Evolutionary conservation across 176 grass and related monocot genomes (phyloP).

Genomic region (Hsuehochloa calcarea): DNA sequence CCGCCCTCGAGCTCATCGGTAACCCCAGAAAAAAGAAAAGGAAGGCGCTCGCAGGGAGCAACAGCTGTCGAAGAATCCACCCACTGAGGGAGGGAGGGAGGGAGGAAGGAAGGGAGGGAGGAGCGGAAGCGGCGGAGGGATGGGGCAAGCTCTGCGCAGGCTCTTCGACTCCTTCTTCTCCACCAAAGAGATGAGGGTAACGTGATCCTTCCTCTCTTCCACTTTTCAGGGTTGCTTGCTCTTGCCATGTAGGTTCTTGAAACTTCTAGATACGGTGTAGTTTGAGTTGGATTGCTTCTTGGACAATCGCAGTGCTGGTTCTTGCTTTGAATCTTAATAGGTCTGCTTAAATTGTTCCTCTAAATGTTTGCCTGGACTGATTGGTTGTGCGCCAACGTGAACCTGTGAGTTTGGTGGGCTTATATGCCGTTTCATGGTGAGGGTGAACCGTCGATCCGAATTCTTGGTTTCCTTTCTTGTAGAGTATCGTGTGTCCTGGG

Average conservation of each 20-base stretch:
- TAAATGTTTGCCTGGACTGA: background rate
- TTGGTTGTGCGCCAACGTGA: background rate
- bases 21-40: background rate
- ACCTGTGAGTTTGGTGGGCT: background rate
- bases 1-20: background rate
- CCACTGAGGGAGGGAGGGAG: background rate
- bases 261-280: background rate
- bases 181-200: conserved; percentile 91
- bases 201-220: background rate
- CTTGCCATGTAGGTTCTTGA: background rate
- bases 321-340: background rate
- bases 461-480: background rate
- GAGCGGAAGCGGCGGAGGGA: conserved; percentile 22
- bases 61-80: conserved; percentile 10
- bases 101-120: too few species aligned
- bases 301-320: background rate
- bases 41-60: background rate
- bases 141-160: conserved; percentile 90
- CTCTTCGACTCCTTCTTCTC: conserved; percentile 94
- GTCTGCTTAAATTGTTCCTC: background rate
- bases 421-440: background rate
- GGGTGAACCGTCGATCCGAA: background rate
- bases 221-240: too few species aligned
- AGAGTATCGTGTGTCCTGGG: background rate
- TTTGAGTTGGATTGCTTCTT: background rate